Evolutionary conservation across 2,329 filamentous ascomycete genomes (phyloP).

Genomic region (Fusarium foetens): DNA sequence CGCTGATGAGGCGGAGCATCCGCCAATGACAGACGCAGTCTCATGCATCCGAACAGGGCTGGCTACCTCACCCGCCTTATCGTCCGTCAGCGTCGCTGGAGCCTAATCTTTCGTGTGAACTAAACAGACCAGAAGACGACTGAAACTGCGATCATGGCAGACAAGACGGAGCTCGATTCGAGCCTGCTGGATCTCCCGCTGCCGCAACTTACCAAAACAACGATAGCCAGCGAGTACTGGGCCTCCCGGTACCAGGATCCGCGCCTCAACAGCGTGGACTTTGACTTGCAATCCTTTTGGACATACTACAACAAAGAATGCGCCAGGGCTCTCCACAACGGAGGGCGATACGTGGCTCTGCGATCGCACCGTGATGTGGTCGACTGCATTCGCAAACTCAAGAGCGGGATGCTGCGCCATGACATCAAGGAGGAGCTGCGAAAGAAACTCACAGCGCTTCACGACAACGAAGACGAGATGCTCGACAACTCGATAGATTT

Average conservation of each 20-base stretch:
- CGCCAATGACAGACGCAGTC: background rate
- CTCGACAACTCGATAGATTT: background rate
- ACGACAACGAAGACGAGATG: background rate
- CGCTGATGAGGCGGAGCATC: background rate
- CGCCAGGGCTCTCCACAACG: background rate
- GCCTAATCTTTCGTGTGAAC: fast-evolving
- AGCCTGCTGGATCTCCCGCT: background rate
- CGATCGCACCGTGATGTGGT: background rate
- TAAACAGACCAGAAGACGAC: fast-evolving
- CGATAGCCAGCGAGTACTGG: background rate
- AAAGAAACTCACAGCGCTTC: background rate
- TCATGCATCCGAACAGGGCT: background rate
- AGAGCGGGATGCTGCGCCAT: background rate
- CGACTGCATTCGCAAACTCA: background rate
- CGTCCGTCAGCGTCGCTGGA: background rate
- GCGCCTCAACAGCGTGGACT: background rate
- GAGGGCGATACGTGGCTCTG: background rate
- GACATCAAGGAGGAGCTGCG: background rate
- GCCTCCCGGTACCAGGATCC: background rate
- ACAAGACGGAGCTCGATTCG: background rate
- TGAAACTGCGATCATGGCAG: background rate
- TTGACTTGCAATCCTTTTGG: background rate
- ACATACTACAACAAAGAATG: background rate
- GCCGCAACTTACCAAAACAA: background rate
- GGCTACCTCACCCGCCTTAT: background rate